Evolutionary conservation across 2,329 filamentous ascomycete genomes (phyloP), one percentile per base, ranked within the genome.

Genomic region (Exophiala alcalophila): DNA sequence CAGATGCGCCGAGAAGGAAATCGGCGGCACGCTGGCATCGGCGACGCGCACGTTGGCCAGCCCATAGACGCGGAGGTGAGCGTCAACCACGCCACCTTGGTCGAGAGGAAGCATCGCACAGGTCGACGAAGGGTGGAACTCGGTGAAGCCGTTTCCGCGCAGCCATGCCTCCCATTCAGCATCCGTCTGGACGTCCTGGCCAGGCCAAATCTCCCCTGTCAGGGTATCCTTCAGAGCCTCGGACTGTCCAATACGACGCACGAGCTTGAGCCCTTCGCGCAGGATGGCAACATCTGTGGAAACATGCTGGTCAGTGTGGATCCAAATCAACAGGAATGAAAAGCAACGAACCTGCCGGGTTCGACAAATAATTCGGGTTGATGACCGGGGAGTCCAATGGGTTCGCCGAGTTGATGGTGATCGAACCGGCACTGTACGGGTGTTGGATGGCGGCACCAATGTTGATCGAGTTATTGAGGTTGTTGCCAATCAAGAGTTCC

Each of bases 41-140:
- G 62, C 60, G 4, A 66, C 58, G 3, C 64, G 52, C 35, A 65
- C 38, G 16, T 59, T 59, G 2, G 48, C 35, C 1, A 61, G 56
- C 5, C 70, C 71, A 38, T 71, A 67, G 2, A 75, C 72, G 11
- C 61, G 64, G 10, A 73, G 52, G 8, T 58, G 59, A 5, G 52
- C 57, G 38, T 72, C 68, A 1, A 72, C 59, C 16, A 73, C 71
- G 5, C 71, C 71, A 5, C 56, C 56, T 25, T 69, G 41, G 10
- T 67, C 62, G 5, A 61, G 56, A 6, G 67, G 65, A 4, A 62
- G 65, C 70, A 75, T 73, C 48, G 67, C 69, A 34, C 65, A 68
- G 0, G 69, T 72, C 2, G 47, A 51, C 5, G 45, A 48, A 3
- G 53, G 50, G 28, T 56, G 53, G 26, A 32, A 56, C 24, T 53